A percentile compares a stretch with the other conserved stretches of the same genome.
Conservation (phyloP, 805 yeast species). For the Metschnikowia aberdeeniae region DNA sequence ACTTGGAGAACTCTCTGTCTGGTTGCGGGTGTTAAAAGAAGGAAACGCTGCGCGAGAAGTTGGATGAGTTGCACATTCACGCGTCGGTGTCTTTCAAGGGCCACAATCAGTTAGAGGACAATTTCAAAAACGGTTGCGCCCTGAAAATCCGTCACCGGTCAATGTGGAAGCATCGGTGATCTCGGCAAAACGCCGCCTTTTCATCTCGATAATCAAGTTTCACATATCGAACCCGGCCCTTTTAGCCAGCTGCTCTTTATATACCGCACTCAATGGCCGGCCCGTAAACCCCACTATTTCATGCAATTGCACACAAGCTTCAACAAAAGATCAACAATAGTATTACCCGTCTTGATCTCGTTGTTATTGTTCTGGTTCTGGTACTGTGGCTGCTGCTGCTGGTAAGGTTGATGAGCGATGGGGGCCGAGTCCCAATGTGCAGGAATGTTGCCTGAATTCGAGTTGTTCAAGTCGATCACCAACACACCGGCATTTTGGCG, state of each 20-base stretch:
- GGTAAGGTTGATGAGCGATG: conserved; percentile 20
- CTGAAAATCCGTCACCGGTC: too few species aligned
- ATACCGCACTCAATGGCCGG: too few species aligned
- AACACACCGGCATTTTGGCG: conserved; percentile 77
- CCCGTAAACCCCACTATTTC: conserved; percentile 2
- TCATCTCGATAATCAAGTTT: too few species aligned
- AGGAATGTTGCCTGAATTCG: conserved; percentile 28
- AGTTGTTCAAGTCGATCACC: conserved; percentile 52
- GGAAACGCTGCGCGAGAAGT: too few species aligned
- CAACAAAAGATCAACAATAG: conserved; percentile 26
- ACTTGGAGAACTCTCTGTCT: conserved; percentile 74
- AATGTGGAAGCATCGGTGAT: too few species aligned
- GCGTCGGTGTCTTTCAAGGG: too few species aligned
- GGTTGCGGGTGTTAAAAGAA: conserved; percentile 64
- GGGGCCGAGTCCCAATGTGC: conserved; percentile 25
- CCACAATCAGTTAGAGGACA: too few species aligned
- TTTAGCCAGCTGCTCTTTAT: too few species aligned
- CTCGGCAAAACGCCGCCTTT: too few species aligned
- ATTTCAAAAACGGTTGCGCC: too few species aligned
- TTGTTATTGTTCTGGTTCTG: conserved; percentile 18
- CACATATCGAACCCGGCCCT: too few species aligned
- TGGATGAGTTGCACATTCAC: too few species aligned
- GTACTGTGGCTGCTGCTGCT: conserved; percentile 19
- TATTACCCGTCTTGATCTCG: conserved; percentile 24
- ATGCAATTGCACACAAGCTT: conserved; percentile 32